Conservation (phyloP, 139 green algal species). For the Chlorella sp. region DNA sequence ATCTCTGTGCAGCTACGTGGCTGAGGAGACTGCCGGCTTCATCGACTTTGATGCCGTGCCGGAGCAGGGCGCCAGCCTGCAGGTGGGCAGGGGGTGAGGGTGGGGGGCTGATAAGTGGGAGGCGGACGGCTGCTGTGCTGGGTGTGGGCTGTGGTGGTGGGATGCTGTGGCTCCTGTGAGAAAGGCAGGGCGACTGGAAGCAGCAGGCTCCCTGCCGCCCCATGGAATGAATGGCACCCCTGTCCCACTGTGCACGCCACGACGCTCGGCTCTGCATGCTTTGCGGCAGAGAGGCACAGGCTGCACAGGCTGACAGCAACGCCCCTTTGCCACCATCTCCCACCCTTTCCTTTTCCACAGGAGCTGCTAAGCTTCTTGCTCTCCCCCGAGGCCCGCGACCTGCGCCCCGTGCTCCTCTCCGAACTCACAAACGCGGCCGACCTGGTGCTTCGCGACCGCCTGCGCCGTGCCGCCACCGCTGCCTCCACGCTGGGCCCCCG, state of each 20-base stretch:
- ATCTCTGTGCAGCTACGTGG: slow-evolving; percentile 60
- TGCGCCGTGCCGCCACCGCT: slow-evolving; percentile 45
- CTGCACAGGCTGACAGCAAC: too few relatives aligned
- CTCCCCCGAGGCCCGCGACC: slow-evolving; percentile 66
- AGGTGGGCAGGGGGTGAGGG: slow-evolving; percentile 37
- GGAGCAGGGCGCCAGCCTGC: slow-evolving; percentile 68
- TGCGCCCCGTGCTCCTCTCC: slow-evolving; percentile 71
- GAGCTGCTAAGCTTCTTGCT: slow-evolving; percentile 79
- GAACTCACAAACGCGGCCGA: slow-evolving; percentile 66
- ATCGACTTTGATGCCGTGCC: slow-evolving; percentile 83
- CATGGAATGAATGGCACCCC: too few relatives aligned
- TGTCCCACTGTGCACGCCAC: too few relatives aligned
- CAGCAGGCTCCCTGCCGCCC: too few relatives aligned
- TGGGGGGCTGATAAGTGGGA: too few relatives aligned
- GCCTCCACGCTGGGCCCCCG: slow-evolving; percentile 49
- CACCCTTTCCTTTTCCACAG: slow-evolving; percentile 2
- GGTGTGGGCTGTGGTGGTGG: neutral
- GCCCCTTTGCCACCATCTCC: neutral
- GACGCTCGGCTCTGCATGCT: too few relatives aligned
- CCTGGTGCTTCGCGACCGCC: slow-evolving; percentile 69
- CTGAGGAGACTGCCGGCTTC: slow-evolving; percentile 67
- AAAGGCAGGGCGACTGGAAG: too few relatives aligned
- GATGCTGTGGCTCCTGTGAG: neutral
- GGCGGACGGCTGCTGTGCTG: neutral
- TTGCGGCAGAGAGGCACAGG: too few relatives aligned